Percentiles rank a stretch among this genome's conserved stretches.
These are phyloP conservation scores for Exophiala lecanii-corni DNA, from an alignment of 2,329 filamentous ascomycete genomes.

Conservation along the genomic window DNA sequence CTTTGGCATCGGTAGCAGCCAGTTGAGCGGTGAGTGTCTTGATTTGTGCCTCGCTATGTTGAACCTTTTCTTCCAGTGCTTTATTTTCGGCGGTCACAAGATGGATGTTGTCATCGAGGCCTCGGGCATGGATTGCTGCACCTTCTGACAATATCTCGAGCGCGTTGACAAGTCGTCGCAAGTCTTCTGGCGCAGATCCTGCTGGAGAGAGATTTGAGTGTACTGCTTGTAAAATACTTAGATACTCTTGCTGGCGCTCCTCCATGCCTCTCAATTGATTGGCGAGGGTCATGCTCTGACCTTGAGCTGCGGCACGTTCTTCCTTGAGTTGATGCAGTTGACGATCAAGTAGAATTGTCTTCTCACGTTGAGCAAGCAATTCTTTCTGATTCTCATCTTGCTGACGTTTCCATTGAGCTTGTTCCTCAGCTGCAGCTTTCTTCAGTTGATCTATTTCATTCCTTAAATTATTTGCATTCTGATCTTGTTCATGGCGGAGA, in stretches of 20 bases:
- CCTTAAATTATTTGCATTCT: conserved; percentile 63
- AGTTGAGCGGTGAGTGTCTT: conserved; percentile 46
- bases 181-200: conserved; percentile 52
- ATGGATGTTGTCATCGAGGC: conserved; percentile 55
- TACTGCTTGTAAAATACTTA: conserved; percentile 54
- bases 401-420: conserved; percentile 32
- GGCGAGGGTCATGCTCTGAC: conserved; percentile 44
- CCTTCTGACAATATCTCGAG: conserved; percentile 57
- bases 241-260: conserved; percentile 49
- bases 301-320: conserved; percentile 36
- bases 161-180: conserved; percentile 55
- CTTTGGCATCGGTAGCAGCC: conserved; percentile 49
- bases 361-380: conserved; percentile 58
- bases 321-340: conserved; percentile 55
- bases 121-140: conserved; percentile 55
- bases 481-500: conserved; percentile 66
- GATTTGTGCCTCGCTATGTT: conserved; percentile 56
- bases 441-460: conserved; percentile 57
- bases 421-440: conserved; percentile 40
- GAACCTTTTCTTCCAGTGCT: conserved; percentile 51
- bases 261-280: conserved; percentile 50
- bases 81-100: conserved; percentile 62
- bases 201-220: conserved; percentile 55
- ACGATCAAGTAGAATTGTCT: conserved; percentile 54
- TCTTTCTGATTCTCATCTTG: conserved; percentile 61